Evolutionary conservation across 78 protist species (phyloP).

Genomic region (Speleostelium caveatum): DNA sequence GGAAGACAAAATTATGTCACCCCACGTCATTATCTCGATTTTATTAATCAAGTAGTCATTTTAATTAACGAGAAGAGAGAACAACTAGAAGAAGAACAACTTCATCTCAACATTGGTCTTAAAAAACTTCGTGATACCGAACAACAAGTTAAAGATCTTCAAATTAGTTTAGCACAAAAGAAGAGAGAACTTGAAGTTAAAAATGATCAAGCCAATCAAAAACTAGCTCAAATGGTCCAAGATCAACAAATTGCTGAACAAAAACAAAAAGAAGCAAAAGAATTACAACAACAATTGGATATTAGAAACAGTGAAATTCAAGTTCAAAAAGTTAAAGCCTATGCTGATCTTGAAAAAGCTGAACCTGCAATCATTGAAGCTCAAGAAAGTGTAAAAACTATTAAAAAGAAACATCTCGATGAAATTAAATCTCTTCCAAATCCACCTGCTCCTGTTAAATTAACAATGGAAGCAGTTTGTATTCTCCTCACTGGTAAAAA

Average conservation of each 20-base stretch:
- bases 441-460: slow-evolving; percentile 91
- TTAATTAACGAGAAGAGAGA: slow-evolving; percentile 90
- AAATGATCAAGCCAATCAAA: slow-evolving; percentile 89
- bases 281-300: slow-evolving; percentile 68
- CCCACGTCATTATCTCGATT: slow-evolving; percentile 98
- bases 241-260: slow-evolving; percentile 87
- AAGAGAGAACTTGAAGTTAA: slow-evolving; percentile 84
- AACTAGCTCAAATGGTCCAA: slow-evolving; percentile 89
- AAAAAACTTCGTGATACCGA: slow-evolving; percentile 90
- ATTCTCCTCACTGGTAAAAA: slow-evolving; percentile 82
- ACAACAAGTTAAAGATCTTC: slow-evolving; percentile 86
- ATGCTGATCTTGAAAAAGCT: slow-evolving; percentile 87
- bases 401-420: slow-evolving; percentile 86
- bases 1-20: slow-evolving; percentile 93
- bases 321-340: slow-evolving; percentile 73
- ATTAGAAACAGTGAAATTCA: slow-evolving; percentile 67
- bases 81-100: slow-evolving; percentile 94
- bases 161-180: slow-evolving; percentile 70
- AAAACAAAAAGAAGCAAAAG: slow-evolving; percentile 72
- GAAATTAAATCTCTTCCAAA: slow-evolving; percentile 89
- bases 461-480: slow-evolving; percentile 91
- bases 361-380: slow-evolving; percentile 94
- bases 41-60: slow-evolving; percentile 90
- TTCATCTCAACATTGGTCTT: slow-evolving; percentile 95
- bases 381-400: slow-evolving; percentile 82